Evolutionary conservation across 768 basidiomycete genomes (phyloP), one percentile per base, ranked within the genome.

Genomic region (Dentipellis sp.): DNA sequence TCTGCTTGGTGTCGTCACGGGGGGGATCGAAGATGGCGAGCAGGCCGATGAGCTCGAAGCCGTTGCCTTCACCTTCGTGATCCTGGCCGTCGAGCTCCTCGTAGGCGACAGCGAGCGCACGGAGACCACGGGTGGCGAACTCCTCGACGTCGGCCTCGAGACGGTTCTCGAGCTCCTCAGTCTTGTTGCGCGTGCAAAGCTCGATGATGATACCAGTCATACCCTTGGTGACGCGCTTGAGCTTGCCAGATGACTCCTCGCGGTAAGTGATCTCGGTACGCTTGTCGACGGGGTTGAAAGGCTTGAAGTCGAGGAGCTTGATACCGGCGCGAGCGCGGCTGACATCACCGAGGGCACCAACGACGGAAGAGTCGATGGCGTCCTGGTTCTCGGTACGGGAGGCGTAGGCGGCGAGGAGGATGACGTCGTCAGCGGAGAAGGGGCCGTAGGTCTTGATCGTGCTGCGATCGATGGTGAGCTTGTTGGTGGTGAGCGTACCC

Each of bases 171-270:
- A 93, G 63, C 59, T 92, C 92, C 10, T 90, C 86, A 40, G 91
- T 90, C 83, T 97, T 97, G 87, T 97, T 94, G 69, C 95, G 90
- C 21, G 90, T 79, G 83, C 94, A 97, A 50, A 97, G 88, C 56
- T 95, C 92, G 67, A 97, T 94, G 77, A 97, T 93, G 72, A 92
- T 88, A 76, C 94, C 95, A 46, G 95, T 98, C 95, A 98, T 98
- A 70, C 95, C 95, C 86, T 98, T 98, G 69, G 95, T 97, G 66
- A 95, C 95, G 66, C 95, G 91, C 83, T 95, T 97, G 64, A 98
- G 82, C 72, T 88, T 91, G 72, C 95, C 95, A n/a, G 89, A 79
- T 8, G 91, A 79, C 71, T 94, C 87, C 70, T 97, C 94, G 50
- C 83, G 86, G 78, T 97, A 98, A 51, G 95, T 98, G 70, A 95